Conservation (phyloP, 2,329 filamentous ascomycete species). For the Canariomyces notabilis region DNA sequence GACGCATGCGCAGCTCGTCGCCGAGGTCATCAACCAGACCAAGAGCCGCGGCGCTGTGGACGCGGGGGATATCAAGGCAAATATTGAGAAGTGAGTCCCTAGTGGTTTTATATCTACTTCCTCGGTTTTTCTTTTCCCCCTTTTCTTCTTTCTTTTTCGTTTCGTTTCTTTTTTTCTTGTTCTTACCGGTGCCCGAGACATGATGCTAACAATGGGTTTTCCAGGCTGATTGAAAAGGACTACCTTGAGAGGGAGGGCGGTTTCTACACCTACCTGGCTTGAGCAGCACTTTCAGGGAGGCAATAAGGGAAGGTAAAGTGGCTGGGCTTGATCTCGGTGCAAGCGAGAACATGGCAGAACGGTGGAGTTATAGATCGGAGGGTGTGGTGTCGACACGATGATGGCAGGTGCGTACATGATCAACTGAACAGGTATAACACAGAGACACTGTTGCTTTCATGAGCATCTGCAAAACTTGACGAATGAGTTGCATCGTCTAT, state of each 20-base stretch:
- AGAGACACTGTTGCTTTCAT: no score
- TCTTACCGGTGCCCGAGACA: not conserved
- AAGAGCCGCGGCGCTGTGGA: constrained; percentile 82
- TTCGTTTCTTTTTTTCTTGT: not conserved
- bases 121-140: no score
- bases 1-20: constrained; percentile 78
- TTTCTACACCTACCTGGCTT: constrained; percentile 64
- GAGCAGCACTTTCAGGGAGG: not conserved
- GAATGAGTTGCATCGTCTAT: no score
- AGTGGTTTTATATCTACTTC: no score
- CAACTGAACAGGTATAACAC: no score
- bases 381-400: not conserved
- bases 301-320: not conserved
- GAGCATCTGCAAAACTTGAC: no score
- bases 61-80: constrained; percentile 84
- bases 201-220: constrained; percentile 27
- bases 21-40: constrained; percentile 88
- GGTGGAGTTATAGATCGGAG: not conserved
- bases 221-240: constrained; percentile 83
- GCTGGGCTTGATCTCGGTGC: not conserved
- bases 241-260: constrained; percentile 79
- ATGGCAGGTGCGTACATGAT: not conserved
- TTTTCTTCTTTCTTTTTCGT: constrained; percentile 4
- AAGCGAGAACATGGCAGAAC: not conserved
- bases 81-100: constrained; percentile 90